phyloP scores from a whole-genome alignment of 2,329 filamentous ascomycete species.

The Pseudocercospora eumusae region DNA sequence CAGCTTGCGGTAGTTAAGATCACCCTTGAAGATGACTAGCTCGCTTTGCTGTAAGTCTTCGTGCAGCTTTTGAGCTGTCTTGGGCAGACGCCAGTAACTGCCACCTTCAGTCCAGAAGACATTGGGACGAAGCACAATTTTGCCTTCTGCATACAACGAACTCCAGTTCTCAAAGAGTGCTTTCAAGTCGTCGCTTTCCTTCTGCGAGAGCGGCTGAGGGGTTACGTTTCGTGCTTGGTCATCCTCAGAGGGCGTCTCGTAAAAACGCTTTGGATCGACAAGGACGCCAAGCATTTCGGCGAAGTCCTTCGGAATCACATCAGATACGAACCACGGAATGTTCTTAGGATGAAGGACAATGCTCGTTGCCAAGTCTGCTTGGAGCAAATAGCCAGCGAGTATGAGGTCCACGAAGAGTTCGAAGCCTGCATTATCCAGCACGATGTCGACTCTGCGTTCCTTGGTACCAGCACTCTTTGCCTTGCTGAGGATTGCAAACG shows the following conservation, averaged over 20 bases:
- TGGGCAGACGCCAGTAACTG: slow-evolving; percentile 84
- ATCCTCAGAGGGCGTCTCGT: slow-evolving; percentile 71
- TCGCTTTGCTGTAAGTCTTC: slow-evolving; percentile 80
- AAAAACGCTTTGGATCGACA: slow-evolving; percentile 75
- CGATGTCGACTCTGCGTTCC: slow-evolving; percentile 83
- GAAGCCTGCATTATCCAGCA: slow-evolving; percentile 96
- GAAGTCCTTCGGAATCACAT: slow-evolving; percentile 87
- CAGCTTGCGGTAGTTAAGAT: slow-evolving; percentile 93
- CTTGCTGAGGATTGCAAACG: slow-evolving; percentile 68
- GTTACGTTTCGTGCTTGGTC: slow-evolving; percentile 56
- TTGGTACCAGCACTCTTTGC: slow-evolving; percentile 63
- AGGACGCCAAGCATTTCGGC: slow-evolving; percentile 76
- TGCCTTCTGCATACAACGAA: slow-evolving; percentile 75
- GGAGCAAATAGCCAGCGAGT: slow-evolving; percentile 84
- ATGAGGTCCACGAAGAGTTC: slow-evolving; percentile 95
- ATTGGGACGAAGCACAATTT: slow-evolving; percentile 80
- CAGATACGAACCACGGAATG: slow-evolving; percentile 97
- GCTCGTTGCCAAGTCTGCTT: slow-evolving; percentile 78
- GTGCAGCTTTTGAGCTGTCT: slow-evolving; percentile 65
- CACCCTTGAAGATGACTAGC: slow-evolving; percentile 94
- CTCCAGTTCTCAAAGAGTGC: slow-evolving; percentile 86
- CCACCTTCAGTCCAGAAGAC: slow-evolving; percentile 87
- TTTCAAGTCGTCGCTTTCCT: slow-evolving; percentile 66
- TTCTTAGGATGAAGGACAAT: slow-evolving; percentile 90
- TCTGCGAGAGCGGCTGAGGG: slow-evolving; percentile 63